Conservation (phyloP, 2,329 filamentous ascomycete genomes). For the Monosporascus sp. region DNA sequence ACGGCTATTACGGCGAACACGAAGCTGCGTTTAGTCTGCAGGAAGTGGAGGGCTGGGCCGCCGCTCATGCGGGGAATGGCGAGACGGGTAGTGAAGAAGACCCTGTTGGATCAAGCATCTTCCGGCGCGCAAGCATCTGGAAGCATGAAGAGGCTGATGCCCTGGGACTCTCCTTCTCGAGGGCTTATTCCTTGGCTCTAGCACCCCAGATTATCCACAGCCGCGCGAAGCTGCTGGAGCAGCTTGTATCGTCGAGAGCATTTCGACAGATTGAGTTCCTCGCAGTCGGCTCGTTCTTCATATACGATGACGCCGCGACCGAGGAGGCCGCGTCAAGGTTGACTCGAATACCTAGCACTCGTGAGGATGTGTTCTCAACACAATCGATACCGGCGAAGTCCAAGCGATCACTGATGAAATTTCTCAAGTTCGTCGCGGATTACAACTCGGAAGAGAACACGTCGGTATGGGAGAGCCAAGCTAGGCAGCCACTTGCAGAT, state of each 20-base stretch:
- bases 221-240: constrained; percentile 68
- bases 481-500: constrained; percentile 46
- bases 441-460: constrained; percentile 54
- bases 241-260: constrained; percentile 82
- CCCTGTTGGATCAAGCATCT: constrained; percentile 15
- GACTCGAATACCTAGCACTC: constrained; percentile 73
- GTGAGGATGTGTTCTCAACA: constrained; percentile 87
- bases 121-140: constrained; percentile 33
- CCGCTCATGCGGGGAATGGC: constrained; percentile 24
- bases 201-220: constrained; percentile 85
- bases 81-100: constrained; percentile 1
- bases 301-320: constrained; percentile 46
- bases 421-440: constrained; percentile 79
- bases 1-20: constrained; percentile 80
- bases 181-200: constrained; percentile 77
- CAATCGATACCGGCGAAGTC: constrained; percentile 68
- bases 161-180: constrained; percentile 52
- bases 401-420: constrained; percentile 88
- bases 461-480: constrained; percentile 53
- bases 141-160: constrained; percentile 28
- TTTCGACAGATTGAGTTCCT: constrained; percentile 90
- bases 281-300: constrained; percentile 88
- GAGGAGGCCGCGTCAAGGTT: constrained; percentile 34
- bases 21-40: constrained; percentile 82
- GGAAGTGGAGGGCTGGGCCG: constrained; percentile 72